phyloP scores from a whole-genome alignment of 306 rosid species.

The Gastrolobium villosum region DNA sequence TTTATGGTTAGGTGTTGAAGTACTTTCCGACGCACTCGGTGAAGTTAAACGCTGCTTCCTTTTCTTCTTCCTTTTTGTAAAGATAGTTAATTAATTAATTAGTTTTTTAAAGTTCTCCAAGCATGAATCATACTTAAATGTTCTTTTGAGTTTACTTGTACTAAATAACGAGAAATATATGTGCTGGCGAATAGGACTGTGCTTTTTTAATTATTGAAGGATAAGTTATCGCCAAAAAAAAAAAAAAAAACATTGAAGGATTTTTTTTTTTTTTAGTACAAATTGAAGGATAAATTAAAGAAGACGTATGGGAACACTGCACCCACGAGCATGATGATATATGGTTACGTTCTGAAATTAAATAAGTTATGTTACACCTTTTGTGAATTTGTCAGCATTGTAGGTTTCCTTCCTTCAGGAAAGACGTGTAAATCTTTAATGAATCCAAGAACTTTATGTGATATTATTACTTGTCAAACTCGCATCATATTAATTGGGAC shows the following conservation, averaged over 20 bases:
- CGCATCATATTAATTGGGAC: background rate
- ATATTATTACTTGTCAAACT: background rate
- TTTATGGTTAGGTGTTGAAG: slow-evolving; percentile 12
- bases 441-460: background rate
- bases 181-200: background rate
- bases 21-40: background rate
- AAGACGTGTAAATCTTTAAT: slow-evolving; percentile 20
- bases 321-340: background rate
- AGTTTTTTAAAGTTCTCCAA: slow-evolving; percentile 4
- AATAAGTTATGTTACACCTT: background rate
- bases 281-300: background rate
- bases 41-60: background rate
- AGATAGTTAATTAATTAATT: background rate
- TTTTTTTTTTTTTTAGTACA: too few species aligned
- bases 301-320: slow-evolving; percentile 36
- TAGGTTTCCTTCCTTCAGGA: background rate
- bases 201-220: background rate
- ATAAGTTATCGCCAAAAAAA: background rate
- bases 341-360: slow-evolving; percentile 27
- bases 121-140: slow-evolving; percentile 19
- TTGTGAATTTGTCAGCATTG: background rate
- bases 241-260: too few species aligned
- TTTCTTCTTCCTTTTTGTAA: background rate
- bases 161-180: background rate
- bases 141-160: background rate